Evolutionary conservation across 768 basidiomycete species (phyloP).

Genomic region (Tulasnella sp.): DNA sequence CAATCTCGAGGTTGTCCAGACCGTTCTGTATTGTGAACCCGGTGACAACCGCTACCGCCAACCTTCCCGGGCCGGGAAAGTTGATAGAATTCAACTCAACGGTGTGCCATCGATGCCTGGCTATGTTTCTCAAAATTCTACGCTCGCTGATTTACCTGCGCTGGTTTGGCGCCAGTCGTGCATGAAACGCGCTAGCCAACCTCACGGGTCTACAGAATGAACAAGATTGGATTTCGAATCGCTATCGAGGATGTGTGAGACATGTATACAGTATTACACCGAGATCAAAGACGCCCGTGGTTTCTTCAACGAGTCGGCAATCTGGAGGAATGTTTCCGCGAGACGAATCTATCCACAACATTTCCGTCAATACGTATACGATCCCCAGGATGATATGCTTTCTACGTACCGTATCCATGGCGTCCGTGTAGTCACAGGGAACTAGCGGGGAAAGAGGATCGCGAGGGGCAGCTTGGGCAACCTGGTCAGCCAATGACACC

Average conservation of each 20-base stretch:
- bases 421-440: conserved; percentile 38
- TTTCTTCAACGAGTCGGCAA: conserved; percentile 45
- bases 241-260: neutral
- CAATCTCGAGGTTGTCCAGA: too few species aligned
- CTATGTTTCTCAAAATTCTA: too few species aligned
- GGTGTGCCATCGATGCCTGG: too few species aligned
- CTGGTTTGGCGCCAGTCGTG: neutral
- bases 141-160: neutral
- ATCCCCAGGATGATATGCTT: conserved; percentile 9
- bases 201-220: neutral
- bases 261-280: neutral
- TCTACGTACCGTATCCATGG: conserved; percentile 38
- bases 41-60: too few species aligned
- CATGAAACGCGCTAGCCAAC: neutral
- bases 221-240: neutral
- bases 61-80: too few species aligned
- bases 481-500: conserved; percentile 37
- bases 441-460: conserved; percentile 31
- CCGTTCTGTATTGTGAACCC: too few species aligned
- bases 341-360: conserved; percentile 34
- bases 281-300: conserved; percentile 39
- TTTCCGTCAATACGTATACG: neutral
- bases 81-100: too few species aligned
- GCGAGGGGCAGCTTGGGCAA: conserved; percentile 34
- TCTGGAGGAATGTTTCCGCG: conserved; percentile 44